Evolutionary conservation across 345 rosid genomes (phyloP), one percentile per base, ranked within the genome.

Genomic region (Hypericum androsaemum): DNA sequence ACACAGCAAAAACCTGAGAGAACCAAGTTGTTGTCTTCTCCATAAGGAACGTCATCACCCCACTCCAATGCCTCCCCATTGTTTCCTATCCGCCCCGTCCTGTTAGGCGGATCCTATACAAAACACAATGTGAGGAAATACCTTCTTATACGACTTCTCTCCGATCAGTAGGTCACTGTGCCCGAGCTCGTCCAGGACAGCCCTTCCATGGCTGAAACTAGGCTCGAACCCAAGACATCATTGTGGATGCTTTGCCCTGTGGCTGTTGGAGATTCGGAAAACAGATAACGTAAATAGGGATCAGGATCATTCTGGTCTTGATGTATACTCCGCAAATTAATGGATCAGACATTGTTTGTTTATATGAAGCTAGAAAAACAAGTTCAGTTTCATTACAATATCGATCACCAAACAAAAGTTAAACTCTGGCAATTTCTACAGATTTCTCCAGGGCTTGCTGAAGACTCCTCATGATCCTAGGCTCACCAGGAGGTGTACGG

Each of bases 381-480:
- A 4, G 4, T 22, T 22, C 32, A 22, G 32, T 22, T 22, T 22
- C 32, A 4, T 22, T 22, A 22, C 32, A 22, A 22, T 22, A 22
- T 22, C 32, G 4, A 22, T 4, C 32, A 22, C 32, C 4, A 4
- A 22, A 22, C 32, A 22, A 22, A n/a, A 22, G 32, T 77, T 63
- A 80, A 47, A 67, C 17, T 55, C 71, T 79, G 64, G 98, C 82
- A 45, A 90, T 70, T 59, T 77, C 76, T 45, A 82, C 81, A 0
- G 95, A 86, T 68, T 63, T 79, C 70, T 79, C 64, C 22, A 86
- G 81, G 35, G 94, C 97, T 12, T 70, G 79, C 38, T 84, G 84
- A 50, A 87, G 89, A 42, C 96, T 84, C 78, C 96, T 84, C 96
- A 84, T 84, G 78, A 90, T 87, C 57, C 92, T 84, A 12, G 88